Evolutionary conservation across 305 asterid species (phyloP), one percentile per base, ranked within the genome.

Genomic region (Fraxinus nigra): DNA sequence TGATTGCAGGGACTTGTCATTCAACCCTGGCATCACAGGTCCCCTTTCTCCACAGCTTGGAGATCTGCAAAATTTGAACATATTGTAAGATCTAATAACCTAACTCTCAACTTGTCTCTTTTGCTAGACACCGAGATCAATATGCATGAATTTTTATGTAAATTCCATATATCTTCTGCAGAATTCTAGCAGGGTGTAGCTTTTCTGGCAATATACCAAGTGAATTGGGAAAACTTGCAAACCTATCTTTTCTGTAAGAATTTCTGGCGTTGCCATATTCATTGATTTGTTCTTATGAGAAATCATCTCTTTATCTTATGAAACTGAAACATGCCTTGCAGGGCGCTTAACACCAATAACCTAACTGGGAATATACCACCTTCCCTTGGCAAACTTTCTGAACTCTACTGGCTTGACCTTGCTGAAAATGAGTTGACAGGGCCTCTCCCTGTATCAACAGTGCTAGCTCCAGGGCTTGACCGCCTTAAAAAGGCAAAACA

Each of bases 111-210:
- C 56, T 70, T 6, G 1, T 28, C 56, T 65, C 26, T 59, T 8
- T 46, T 80, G 46, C 40, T 37, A 54, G 18, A 18, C 48, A 30
- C 32, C 72, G 20, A 63, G 10, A 46, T 30, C 72, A 28, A 54
- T 77, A 11, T 10, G 70, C 75, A 28, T 30, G 34, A 56, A 3
- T 10, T 22, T 35, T 82, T 69, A 32, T 28, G 76, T 26, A 10
- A 40, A 37, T 73, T 32, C 54, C 63, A n/a, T 37, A 6, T 76
- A 34, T 86, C 63, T 38, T 82, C 78, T 82, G 81, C 94, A 96
- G 99, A 86, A 96, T 96, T 85, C 88, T 96, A 9, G 95, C 98
- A 22, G 99, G 99, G 77, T 96, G 99, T 84, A 83, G 97, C 89
- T 94, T 96, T 83, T 90, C 90, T 32, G 92, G 93, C 84, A 89